Evolutionary conservation across 495 filamentous ascomycete species (phyloP), one percentile per base, ranked within the genome.

Genomic region (Penicillium roqueforti): DNA sequence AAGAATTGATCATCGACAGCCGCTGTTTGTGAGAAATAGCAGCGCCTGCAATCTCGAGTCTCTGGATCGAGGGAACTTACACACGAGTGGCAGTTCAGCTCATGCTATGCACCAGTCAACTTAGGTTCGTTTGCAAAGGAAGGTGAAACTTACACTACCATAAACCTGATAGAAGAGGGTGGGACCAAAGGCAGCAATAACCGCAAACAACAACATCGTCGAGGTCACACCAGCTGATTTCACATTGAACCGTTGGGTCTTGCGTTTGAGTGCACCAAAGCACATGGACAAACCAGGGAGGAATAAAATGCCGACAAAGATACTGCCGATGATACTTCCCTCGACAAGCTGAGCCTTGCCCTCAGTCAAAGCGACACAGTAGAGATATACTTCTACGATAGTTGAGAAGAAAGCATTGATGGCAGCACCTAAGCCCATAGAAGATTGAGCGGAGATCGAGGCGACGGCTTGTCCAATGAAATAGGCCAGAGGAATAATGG

Each of bases 331-430:
- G 61, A 99, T 87, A 70, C 91, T 96, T 16, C 93, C 93, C 69
- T 99, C 93, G 4, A 99, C 93, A 29, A 99, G 79, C 64, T 87
- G 83, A 16, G 84, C 87, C 73, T 99, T 99, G 40, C 93, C 93
- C 65, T 99, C 84, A 18, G 86, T 89, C 37, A 99, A 80, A 22
- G 93, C 93, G 47, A 97, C 85, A 63, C 92, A 97, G 68, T 99
- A 99, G 47, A 99, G 85, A 73, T 92, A 99, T 11, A 99, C 93
- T 67, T 99, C 93, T 20, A 99, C 93, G 19, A 99, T 76, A 8
- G 93, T 99, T n/a, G 91, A 96, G 75, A 99, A 99, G 71, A 97
- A 96, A 31, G 93, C 93, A 57, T 99, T 99, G 73, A 97, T 91
- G 16, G 92, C 93, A 46, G 93, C 95, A 68, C 93, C 93, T 28